Base-by-base conservation (phyloP, 108 stramenopile genomes). In the Cylindrotheca closterium region DNA sequence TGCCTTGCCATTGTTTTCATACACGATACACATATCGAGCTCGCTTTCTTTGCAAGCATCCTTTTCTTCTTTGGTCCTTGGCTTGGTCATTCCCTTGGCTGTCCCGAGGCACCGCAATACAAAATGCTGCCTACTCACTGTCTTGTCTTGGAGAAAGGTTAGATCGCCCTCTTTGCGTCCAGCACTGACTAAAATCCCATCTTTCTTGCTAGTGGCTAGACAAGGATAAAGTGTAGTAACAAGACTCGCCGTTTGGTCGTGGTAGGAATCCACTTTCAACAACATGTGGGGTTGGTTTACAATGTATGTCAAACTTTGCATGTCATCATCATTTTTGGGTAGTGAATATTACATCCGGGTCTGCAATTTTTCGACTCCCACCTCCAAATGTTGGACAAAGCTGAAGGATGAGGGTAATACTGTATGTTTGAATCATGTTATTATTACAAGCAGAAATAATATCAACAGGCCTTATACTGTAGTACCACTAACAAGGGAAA, bases 141-240 rank as follows among this genome's bases (percentile, higher is more conserved):
- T 58, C 28, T 66, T 66, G 47, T 74, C 73, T 12, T 17, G 31
- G 18, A 23, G 30, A 45, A 74, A 74, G 30, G 65, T 51, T 5
- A 74, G 29, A 22, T 62, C 73, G 0, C 64, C 72, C 7, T 34
- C n/a, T 47, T 74, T 74, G 25, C 73, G 65, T 27, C 73, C 73
- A 5, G 51, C 23, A 5, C 33, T 37, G 7, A 60, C 49, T 17
- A 67, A 29, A 22, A 33, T 25, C 22, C 63, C 63, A 22, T 45
- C 2, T 2, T 60, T 42, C 1, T 42, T 28, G 1, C 15, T 8
- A 8, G 28, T 52, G 19, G 30, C 52, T 30, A 30, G 5, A n/a
- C 51, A 53, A 3, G 17, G 15, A 64, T 64, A 15, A 26, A 52
- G 49, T 1, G 25, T 26, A 0, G 51, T 4, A 0, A 21, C 27